phyloP scores from a whole-genome alignment of 306 rosid species.

The Castanea mollissima region DNA sequence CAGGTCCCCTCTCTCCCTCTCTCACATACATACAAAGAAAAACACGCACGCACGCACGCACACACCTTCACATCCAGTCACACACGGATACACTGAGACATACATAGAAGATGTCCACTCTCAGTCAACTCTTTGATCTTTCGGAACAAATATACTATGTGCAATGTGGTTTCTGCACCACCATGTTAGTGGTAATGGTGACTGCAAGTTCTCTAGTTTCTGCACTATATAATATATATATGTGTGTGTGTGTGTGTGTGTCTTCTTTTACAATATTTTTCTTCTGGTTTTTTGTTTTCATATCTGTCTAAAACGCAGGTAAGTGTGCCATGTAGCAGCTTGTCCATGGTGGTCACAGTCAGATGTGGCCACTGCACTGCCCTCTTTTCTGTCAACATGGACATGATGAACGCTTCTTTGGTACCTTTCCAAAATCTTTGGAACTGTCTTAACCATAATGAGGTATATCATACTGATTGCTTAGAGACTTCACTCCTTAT shows the following conservation, averaged over 20 bases:
- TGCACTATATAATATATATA: neutral
- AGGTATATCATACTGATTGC: slow-evolving; percentile 27
- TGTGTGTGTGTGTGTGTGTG: no score
- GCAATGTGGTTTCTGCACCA: slow-evolving; percentile 84
- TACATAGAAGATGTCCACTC: slow-evolving; percentile 46
- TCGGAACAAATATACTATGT: slow-evolving; percentile 85
- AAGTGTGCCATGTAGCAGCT: slow-evolving; percentile 89
- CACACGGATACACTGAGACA: neutral
- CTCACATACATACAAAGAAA: slow-evolving; percentile 7
- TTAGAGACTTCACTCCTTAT: neutral
- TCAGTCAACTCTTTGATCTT: slow-evolving; percentile 69
- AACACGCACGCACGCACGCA: neutral
- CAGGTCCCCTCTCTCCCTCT: slow-evolving; percentile 24
- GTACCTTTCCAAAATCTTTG: slow-evolving; percentile 70
- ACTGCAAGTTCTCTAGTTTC: neutral
- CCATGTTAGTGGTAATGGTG: slow-evolving; percentile 64
- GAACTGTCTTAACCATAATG: slow-evolving; percentile 57
- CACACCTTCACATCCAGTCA: neutral
- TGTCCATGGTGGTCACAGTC: slow-evolving; percentile 83
- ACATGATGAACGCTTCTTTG: slow-evolving; percentile 83
- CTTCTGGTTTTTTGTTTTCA: neutral
- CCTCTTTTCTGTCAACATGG: slow-evolving; percentile 84
- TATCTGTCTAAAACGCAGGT: slow-evolving; percentile 48
- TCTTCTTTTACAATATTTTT: neutral
- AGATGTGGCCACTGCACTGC: slow-evolving; percentile 90